Base-by-base conservation (phyloP, 2,329 filamentous ascomycete species). In the Botrytis byssoidea region DNA sequence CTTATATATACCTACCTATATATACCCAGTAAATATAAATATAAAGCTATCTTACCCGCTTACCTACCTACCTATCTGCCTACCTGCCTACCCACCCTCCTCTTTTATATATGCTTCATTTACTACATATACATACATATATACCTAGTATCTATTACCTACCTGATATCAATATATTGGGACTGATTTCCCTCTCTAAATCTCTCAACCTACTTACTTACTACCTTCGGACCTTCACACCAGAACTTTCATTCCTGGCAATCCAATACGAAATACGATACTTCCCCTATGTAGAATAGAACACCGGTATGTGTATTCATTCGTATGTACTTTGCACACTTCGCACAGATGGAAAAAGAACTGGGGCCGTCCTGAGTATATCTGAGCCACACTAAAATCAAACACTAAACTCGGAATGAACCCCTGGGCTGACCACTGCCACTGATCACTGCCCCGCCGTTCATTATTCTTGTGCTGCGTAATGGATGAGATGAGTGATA, bases 401-500 rank as follows among this genome's bases (percentile, higher is more conserved):
- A 18, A 55, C 12, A 55, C 51, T 29, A 57, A 57, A 29, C 51
- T 57, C 37, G 22, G 25, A 42, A 40, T 20, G 60, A 42, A 63
- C 35, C 60, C 60, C 18, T 42, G 37, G 25, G 60, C 60, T 63
- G 60, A 63, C 60, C 60, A 57, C 51, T 57, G 51, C 51, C 51
- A 57, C 51, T 32, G 51, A 18, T 18, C 60, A 63, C 59, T 63
- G 60, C 60, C 61, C 61, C 61, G 61, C 61, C 37, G 61, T 64
- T 64, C 61, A 42, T 29, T 44, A 44, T 42, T 63, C 60, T 63
- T 5, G 60, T 63, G 60, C 61, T 44, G 61, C 61, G 61, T 42
- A 29, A 44, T 29, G 5, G 37, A n/a, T 29, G 22, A 20, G 6
- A n/a, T 63, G 20, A n/a, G 3, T n/a, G 48, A 48, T 37, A 37